Conservation (phyloP, 73 alveolate species). For the Stentor roeselii region DNA sequence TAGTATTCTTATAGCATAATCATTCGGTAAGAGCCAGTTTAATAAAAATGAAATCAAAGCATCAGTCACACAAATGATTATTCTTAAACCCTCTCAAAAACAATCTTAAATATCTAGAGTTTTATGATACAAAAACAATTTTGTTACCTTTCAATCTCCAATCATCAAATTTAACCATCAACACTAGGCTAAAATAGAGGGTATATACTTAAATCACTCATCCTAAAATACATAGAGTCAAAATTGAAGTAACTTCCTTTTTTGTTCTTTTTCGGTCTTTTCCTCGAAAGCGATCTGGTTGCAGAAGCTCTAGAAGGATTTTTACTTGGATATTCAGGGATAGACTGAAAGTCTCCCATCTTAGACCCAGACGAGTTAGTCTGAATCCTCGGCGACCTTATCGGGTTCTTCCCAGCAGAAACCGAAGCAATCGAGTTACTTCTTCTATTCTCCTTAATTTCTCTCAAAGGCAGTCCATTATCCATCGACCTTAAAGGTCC, state of each 20-base stretch:
- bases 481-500: too few relatives aligned
- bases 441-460: background rate
- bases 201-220: background rate
- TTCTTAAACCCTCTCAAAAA: background rate
- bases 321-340: background rate
- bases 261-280: background rate
- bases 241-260: background rate
- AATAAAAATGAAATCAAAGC: too few relatives aligned
- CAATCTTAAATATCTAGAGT: background rate
- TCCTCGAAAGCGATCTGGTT: background rate
- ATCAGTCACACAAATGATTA: too few relatives aligned
- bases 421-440: background rate
- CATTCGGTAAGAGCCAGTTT: too few relatives aligned
- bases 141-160: background rate
- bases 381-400: background rate
- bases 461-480: background rate
- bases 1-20: too few relatives aligned
- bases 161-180: too few relatives aligned
- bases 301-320: background rate
- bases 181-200: background rate
- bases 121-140: background rate
- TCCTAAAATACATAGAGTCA: background rate
- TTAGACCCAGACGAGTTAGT: background rate
- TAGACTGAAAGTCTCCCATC: background rate
- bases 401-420: background rate